Base-by-base conservation (phyloP, 2,329 filamentous ascomycete genomes). In the Aspergillus japonicus region DNA sequence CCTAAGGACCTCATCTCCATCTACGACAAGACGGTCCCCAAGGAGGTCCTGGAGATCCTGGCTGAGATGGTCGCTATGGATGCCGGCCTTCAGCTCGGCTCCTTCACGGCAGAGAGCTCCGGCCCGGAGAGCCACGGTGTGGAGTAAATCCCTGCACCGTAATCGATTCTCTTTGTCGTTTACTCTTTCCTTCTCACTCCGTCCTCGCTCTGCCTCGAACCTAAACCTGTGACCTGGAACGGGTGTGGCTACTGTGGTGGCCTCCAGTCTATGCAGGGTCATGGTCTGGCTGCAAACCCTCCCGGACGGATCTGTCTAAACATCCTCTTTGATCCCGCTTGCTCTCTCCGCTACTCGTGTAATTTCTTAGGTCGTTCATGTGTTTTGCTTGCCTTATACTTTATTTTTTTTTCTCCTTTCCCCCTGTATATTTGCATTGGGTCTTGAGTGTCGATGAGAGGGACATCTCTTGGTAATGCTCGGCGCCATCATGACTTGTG, bases 31-130 rank as follows among this genome's bases (percentile, higher is more conserved):
- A 98, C 95, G 33, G 93, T 98, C 50, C 89, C 94, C 69, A 97
- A 97, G 90, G 93, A 93, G 64, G 91, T 98, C 70, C 88, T 99
- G 69, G 94, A 99, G 77, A 89, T 98, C 70, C 87, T 99, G 64
- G 95, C 95, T 67, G 92, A 97, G 81, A 97, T 99, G 92, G 96
- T 99, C 72, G 94, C 93, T 65, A 87, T 93, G 77, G 95, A 98
- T 80, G 86, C 89, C 64, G 87, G 82, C 65, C 81, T 92, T 67
- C 85, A 88, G 67, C 82, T 91, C 64, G 85, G 81, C 56, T 69
- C 72, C n/a, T 76, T 77, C 66, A 76, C 75, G 50, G 68, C 72
- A 47, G 74, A 72, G 35, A 60, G 68, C 62, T 61, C 63, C 60
- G 66, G 67, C 57, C 66, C 70, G 54, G 76, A 77, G 58, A 70